Conservation (phyloP, 2,329 filamentous ascomycete species). For the Phaeosphaeriaceae sp. region DNA sequence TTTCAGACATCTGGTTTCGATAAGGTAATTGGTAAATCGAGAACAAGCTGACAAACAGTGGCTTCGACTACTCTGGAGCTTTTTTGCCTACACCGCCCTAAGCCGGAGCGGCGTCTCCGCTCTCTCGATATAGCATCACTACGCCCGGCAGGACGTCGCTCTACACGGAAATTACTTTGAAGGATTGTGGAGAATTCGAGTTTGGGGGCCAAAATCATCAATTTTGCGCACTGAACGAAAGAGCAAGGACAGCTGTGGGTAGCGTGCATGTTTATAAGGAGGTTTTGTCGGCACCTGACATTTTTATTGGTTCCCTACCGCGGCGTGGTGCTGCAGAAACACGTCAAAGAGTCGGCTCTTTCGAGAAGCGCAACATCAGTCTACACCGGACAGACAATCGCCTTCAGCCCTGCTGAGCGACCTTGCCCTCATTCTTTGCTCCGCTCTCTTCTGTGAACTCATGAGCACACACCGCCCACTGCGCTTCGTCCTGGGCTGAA, state of each 20-base stretch:
- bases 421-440: slow-evolving; percentile 14
- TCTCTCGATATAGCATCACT: slow-evolving; percentile 11
- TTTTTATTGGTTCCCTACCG: slow-evolving; percentile 43
- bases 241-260: slow-evolving; percentile 36
- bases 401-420: slow-evolving; percentile 36
- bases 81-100: slow-evolving; percentile 1
- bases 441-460: slow-evolving; percentile 15
- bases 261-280: slow-evolving; percentile 41
- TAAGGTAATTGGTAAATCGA: not conserved
- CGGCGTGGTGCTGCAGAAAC: slow-evolving; percentile 40
- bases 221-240: slow-evolving; percentile 27
- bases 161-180: slow-evolving; percentile 17
- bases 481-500: slow-evolving; percentile 25
- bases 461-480: slow-evolving; percentile 23
- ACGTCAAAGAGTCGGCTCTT: slow-evolving; percentile 43
- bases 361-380: slow-evolving; percentile 31
- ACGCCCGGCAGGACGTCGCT: slow-evolving; percentile 14
- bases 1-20: slow-evolving; percentile 7
- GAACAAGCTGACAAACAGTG: slow-evolving; percentile 1
- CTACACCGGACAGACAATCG: slow-evolving; percentile 37
- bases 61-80: not conserved
- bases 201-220: slow-evolving; percentile 41
- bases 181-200: slow-evolving; percentile 14
- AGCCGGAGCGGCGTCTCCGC: slow-evolving; percentile 18
- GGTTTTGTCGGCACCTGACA: slow-evolving; percentile 36